These are phyloP conservation scores for Podila epigama DNA, from an alignment of 192 early-diverging fungal species.

Conservation along the genomic window DNA sequence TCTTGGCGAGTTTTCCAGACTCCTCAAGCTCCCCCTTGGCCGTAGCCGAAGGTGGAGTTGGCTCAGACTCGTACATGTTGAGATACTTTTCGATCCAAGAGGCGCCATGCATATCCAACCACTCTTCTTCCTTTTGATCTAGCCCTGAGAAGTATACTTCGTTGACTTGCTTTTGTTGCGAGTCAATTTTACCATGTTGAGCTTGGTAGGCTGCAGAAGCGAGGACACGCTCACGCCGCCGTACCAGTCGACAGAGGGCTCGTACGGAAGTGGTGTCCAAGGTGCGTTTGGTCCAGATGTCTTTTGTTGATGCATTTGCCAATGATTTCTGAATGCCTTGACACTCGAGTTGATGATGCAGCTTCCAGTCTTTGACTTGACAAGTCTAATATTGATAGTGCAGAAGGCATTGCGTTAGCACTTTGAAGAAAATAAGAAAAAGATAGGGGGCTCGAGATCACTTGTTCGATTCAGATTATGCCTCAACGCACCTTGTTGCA, in stretches of 20 bases:
- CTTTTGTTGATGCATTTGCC: slow-evolving; percentile 16
- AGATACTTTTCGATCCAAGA: slow-evolving; percentile 33
- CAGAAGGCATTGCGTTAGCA: neutral
- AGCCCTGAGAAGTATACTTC: slow-evolving; percentile 39
- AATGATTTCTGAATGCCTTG: slow-evolving; percentile 40
- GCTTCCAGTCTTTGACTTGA: slow-evolving; percentile 44
- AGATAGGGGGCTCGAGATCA: neutral
- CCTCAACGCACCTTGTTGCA: slow-evolving; percentile 31
- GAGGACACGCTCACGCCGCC: slow-evolving; percentile 28
- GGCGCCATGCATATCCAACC: slow-evolving; percentile 33
- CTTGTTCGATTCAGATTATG: too few relatives aligned
- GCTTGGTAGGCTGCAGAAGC: slow-evolving; percentile 17
- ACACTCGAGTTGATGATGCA: slow-evolving; percentile 43
- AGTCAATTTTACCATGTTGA: slow-evolving; percentile 24
- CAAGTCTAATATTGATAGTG: slow-evolving; percentile 9
- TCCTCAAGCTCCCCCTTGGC: slow-evolving; percentile 4
- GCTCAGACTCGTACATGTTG: neutral
- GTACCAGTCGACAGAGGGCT: slow-evolving; percentile 28
- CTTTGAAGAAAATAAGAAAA: neutral
- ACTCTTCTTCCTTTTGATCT: slow-evolving; percentile 41
- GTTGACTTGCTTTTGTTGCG: slow-evolving; percentile 29
- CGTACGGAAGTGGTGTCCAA: slow-evolving; percentile 26
- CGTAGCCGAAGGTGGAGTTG: neutral
- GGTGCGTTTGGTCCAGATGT: slow-evolving; percentile 33
- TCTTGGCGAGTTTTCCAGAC: slow-evolving; percentile 26